Evolutionary conservation across 805 yeast genomes (phyloP), one percentile per base, ranked within the genome.

Genomic region (Ogataea haglerorum): DNA sequence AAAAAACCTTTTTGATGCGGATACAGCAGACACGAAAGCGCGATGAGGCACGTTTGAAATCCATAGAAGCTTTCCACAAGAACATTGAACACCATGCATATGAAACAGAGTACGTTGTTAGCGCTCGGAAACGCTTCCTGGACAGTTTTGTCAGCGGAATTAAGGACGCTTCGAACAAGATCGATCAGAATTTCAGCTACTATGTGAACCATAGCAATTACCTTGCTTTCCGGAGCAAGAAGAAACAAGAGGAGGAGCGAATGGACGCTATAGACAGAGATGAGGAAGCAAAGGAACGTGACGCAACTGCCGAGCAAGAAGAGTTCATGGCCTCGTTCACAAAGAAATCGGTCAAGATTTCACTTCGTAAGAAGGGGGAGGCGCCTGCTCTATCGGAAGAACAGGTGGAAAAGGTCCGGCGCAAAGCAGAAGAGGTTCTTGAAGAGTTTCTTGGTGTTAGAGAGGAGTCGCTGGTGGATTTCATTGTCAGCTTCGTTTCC

Each of bases 361-460:
- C 54, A 1, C 28, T 53, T 25, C 53, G 52, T 27, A 54, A 44
- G 30, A 53, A 51, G 18, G 29, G 29, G 2, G 38, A 15, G 16
- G 15, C 10, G 16, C 23, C 14, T 5, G 16, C 33, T 12, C 33
- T 30, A 12, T 18, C 33, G 23, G 23, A 17, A 6, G 24, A 18
- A 2, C 25, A 56, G 3, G 43, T 65, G 18, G 52, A 43, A 0
- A 22, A 50, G 7, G 47, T 76, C 17, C 61, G 61, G 23, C 49
- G 51, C 0, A 69, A 68, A 43, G 60, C 77, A 15, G 65, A 61
- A n/a, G 57, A 55, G 3, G 61, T 74, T 34, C 57, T 79, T 23
- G 78, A 70, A 40, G 79, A 76, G 42, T 73, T 67, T 41, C 54
- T 79, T 34, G 85, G 83, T 1, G 63, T 75, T 32, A 60, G 63